A percentile compares a stretch with the other conserved stretches of the same genome.
phyloP scores from a whole-genome alignment of 1,284 basidiomycete genomes.

The Pseudozyma thailandica region DNA sequence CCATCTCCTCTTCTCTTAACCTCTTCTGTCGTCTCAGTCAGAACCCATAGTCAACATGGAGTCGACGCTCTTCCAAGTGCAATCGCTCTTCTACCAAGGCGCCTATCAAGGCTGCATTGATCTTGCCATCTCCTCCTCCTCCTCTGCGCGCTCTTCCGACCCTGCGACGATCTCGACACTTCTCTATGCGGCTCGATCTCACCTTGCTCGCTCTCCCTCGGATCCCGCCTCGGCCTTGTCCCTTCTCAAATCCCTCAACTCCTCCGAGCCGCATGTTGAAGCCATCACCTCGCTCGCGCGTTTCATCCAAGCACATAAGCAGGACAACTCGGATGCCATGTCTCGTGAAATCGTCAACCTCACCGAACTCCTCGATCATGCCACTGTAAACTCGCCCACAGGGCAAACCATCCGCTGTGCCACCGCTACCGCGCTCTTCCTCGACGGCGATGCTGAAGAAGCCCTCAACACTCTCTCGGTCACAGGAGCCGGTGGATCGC shows the following conservation, averaged over 20 bases:
- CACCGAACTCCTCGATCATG: conserved; percentile 61
- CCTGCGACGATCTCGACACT: conserved; percentile 37
- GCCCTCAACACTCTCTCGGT: conserved; percentile 61
- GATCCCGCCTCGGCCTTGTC: conserved; percentile 53
- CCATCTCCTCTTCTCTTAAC: background rate
- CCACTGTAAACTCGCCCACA: conserved; percentile 49
- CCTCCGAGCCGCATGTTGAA: conserved; percentile 38
- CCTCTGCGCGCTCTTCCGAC: conserved; percentile 38
- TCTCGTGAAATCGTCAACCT: conserved; percentile 53
- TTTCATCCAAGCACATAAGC: conserved; percentile 48
- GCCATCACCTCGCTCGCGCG: conserved; percentile 56
- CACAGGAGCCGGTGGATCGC: conserved; percentile 33
- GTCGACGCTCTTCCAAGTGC: conserved; percentile 54
- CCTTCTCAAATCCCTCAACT: conserved; percentile 37
- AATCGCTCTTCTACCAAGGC: conserved; percentile 66
- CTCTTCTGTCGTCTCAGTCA: too few species aligned
- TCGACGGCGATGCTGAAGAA: conserved; percentile 56
- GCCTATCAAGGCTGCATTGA: conserved; percentile 63
- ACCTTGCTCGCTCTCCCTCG: conserved; percentile 50
- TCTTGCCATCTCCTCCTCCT: conserved; percentile 43
- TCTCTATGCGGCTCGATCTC: conserved; percentile 63
- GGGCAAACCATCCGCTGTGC: conserved; percentile 53
- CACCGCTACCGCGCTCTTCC: conserved; percentile 57
- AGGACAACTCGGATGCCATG: conserved; percentile 27
- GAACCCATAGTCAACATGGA: conserved; percentile 31